Evolutionary conservation across 2,329 filamentous ascomycete species (phyloP), one percentile per base, ranked within the genome.

Genomic region (Penicillium sp.): DNA sequence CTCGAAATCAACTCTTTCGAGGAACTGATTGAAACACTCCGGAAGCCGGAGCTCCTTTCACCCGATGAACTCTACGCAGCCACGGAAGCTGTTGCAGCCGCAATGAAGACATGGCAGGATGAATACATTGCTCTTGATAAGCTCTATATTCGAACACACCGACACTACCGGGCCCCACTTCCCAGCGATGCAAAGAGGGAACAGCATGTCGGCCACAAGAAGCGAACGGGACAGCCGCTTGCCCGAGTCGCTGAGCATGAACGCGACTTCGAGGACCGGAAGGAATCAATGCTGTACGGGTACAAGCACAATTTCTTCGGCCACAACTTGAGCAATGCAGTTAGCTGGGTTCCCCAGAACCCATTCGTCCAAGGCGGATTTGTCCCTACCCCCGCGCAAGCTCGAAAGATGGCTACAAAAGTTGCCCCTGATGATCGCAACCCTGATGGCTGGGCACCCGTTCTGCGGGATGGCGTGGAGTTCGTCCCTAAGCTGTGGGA

Each of bases 251-350:
- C 62, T 14, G 62, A 65, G 43, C 48, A 60, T 44, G 49, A 58
- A 11, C 53, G 43, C 35, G 62, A 83, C 3, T 86, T 79, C 59
- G 84, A 86, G 65, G 84, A 85, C 62, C 81, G 81, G 70, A 86
- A 86, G 62, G 85, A 87, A 72, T 80, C 85, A 1, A 80, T 81
- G 56, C 72, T 88, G 0, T 88, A 87, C 66, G 82, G 83, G 54
- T 87, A 86, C 68, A 78, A 77, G 33, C 83, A 83, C 67, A 83
- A 84, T 59, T 70, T 81, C 0, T 82, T 82, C 63, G 35, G 62
- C 67, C 35, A 75, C 76, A 43, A 37, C 53, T 69, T 73, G 37
- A 80, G 80, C n/a, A 75, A 72, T 53, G 7, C 48, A 1, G 50
- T 59, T 11, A 58, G 46, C n/a, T 62, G 65, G 47, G 43, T 46